Evolutionary conservation across 495 filamentous ascomycete species (phyloP).

Genomic region (Aspergillus kassunensis): DNA sequence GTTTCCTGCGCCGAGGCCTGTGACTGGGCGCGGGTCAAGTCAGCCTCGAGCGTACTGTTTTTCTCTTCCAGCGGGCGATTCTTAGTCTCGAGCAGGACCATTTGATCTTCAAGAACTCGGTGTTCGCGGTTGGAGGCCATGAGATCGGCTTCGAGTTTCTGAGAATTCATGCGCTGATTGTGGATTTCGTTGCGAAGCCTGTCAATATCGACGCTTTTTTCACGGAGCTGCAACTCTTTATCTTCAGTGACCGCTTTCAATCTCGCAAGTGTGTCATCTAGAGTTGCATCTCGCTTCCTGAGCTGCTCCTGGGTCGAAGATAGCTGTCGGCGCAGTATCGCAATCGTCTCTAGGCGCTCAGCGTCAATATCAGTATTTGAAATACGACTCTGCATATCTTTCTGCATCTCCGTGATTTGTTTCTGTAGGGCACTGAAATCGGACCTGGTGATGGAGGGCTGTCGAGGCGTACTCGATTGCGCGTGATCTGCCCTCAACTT

Average conservation of each 20-base stretch:
- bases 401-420: conserved; percentile 34
- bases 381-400: conserved; percentile 29
- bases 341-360: conserved; percentile 35
- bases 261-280: conserved; percentile 37
- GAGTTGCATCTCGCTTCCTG: conserved; percentile 31
- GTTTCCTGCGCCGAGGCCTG: conserved; percentile 43
- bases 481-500: conserved; percentile 24
- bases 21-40: conserved; percentile 38
- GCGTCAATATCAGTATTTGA: conserved; percentile 22
- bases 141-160: conserved; percentile 36
- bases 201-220: conserved; percentile 40
- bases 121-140: conserved; percentile 32
- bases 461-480: conserved; percentile 27
- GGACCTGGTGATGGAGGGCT: conserved; percentile 21
- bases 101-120: conserved; percentile 33
- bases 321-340: conserved; percentile 39
- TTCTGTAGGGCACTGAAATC: conserved; percentile 28
- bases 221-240: conserved; percentile 34
- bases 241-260: conserved; percentile 33
- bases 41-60: conserved; percentile 40
- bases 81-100: conserved; percentile 33
- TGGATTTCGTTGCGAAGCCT: conserved; percentile 38
- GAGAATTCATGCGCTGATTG: conserved; percentile 32
- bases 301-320: conserved; percentile 35
- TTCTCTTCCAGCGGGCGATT: conserved; percentile 41